Percentiles rank a stretch among this genome's conserved stretches.
phyloP scores from a whole-genome alignment of 2,329 filamentous ascomycete species.

The Trichoderma oligosporum region DNA sequence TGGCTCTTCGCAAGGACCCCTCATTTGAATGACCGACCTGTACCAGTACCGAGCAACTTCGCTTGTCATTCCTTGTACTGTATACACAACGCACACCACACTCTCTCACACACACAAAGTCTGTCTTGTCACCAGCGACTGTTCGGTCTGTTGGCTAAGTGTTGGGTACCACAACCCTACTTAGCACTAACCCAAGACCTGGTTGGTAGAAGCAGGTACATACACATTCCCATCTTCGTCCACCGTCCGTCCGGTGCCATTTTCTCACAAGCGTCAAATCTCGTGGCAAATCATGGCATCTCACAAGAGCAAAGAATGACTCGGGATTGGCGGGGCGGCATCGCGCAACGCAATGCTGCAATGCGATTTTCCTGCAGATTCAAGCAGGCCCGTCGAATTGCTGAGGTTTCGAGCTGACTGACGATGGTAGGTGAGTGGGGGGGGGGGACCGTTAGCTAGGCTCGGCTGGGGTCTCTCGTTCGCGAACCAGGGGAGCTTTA shows the following conservation, averaged over 20 bases:
- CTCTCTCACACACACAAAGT: no score
- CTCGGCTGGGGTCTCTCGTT: background rate
- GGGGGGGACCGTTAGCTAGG: no score
- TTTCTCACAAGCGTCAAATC: slow-evolving; percentile 10
- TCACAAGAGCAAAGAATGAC: slow-evolving; percentile 19
- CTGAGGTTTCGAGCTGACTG: slow-evolving; percentile 13
- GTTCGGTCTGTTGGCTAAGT: background rate
- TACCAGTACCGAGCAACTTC: background rate
- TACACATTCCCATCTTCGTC: background rate
- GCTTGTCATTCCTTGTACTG: background rate
- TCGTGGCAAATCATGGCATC: slow-evolving; percentile 19
- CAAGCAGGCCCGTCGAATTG: background rate
- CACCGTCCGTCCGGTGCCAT: slow-evolving; percentile 1
- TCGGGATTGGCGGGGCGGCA: slow-evolving; percentile 18
- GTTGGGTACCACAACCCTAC: slow-evolving; percentile 1
- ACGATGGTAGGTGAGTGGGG: background rate
- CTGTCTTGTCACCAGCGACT: no score
- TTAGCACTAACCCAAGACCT: background rate
- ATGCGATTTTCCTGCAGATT: background rate
- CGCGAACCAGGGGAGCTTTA: slow-evolving; percentile 14
- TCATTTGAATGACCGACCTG: no score
- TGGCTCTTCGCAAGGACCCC: no score
- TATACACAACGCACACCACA: no score
- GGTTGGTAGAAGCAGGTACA: slow-evolving; percentile 8
- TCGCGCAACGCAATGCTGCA: slow-evolving; percentile 12